Base-by-base conservation (phyloP, 2,329 filamentous ascomycete genomes). In the Seiridium unicorne region DNA sequence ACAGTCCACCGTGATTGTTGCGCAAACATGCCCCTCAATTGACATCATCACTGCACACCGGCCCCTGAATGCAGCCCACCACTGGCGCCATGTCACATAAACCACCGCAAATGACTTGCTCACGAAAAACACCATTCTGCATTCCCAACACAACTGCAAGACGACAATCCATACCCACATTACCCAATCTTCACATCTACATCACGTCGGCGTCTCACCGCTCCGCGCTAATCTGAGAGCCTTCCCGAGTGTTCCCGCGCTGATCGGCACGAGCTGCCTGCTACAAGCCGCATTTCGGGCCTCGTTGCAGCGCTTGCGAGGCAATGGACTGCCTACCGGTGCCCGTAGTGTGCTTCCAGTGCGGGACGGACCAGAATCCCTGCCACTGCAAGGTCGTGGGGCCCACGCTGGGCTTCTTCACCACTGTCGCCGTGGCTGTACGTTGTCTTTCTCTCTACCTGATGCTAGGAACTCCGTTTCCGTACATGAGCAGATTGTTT, bases 371-470 rank as follows among this genome's bases (percentile, higher is more conserved):
- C 56, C 55, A 62, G 48, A 60, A 62, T 10, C 60, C 60, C 26
- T 62, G 62, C 58, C 60, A 58, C 32, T 63, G 62, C 51, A 63
- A 62, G 55, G 58, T 63, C 3, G 58, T 63, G 38, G 62, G 62
- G 8, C 60, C 60, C n/a, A 63, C 62, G 32, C 32, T 63, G 42
- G 62, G 60, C 11, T 60, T 62, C 59, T 36, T 63, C 11, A 49
- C 60, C 5, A 59, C 61, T n/a, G 59, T 61, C 48, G 53, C 48
- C 11, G 44, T 63, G 8, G 58, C 49, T 51, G 61, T 62, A 42
- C 11, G 59, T 62, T 32, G 38, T 34, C 38, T 31, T 35, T 18
- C 57, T 10, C 9, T 11, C 36, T 18, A 42, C 31, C 35, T 38
- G 9, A 7, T 42, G 7, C 18, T 26, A 26, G 18, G 18, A 26